These are phyloP conservation scores for Erigeron philadelphicus DNA, from an alignment of 140 eudicot species.

Conservation along the genomic window DNA sequence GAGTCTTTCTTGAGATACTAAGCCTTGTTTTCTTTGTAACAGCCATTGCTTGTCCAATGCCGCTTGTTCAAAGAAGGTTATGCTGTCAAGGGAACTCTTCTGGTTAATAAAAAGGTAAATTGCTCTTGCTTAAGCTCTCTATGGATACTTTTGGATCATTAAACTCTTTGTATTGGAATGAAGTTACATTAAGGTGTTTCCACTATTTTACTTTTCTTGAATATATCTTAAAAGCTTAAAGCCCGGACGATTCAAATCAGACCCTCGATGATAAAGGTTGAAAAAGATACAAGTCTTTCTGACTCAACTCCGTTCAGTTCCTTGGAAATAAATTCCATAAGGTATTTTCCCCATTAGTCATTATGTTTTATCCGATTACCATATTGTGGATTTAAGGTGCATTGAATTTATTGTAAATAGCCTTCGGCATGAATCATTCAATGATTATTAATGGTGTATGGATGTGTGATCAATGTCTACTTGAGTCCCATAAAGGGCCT, in stretches of 20 bases:
- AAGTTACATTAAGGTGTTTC: background rate
- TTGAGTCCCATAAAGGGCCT: background rate
- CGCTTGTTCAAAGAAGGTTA: slow-evolving; percentile 60
- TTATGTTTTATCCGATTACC: background rate
- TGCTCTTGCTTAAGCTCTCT: slow-evolving; percentile 1
- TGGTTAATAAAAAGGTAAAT: slow-evolving; percentile 68
- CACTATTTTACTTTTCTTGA: slow-evolving; percentile 3
- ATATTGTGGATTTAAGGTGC: slow-evolving; percentile 13
- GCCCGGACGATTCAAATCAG: slow-evolving; percentile 56
- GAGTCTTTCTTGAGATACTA: slow-evolving; percentile 18
- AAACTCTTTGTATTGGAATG: background rate
- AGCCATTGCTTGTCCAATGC: slow-evolving; percentile 85
- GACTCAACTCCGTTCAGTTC: slow-evolving; percentile 41
- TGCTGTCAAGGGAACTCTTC: slow-evolving; percentile 90
- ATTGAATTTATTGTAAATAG: slow-evolving; percentile 5
- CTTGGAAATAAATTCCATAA: slow-evolving; percentile 50
- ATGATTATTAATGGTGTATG: background rate
- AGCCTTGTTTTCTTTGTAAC: slow-evolving; percentile 26
- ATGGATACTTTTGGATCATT: background rate
- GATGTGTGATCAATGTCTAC: background rate
- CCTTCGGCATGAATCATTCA: slow-evolving; percentile 1
- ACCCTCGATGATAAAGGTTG: slow-evolving; percentile 79
- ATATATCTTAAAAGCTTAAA: slow-evolving; percentile 37
- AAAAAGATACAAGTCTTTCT: slow-evolving; percentile 36
- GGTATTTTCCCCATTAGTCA: slow-evolving; percentile 35